Base-by-base conservation (phyloP, 371 early-diverging fungal species). In the Syncephalastrum sp. region DNA sequence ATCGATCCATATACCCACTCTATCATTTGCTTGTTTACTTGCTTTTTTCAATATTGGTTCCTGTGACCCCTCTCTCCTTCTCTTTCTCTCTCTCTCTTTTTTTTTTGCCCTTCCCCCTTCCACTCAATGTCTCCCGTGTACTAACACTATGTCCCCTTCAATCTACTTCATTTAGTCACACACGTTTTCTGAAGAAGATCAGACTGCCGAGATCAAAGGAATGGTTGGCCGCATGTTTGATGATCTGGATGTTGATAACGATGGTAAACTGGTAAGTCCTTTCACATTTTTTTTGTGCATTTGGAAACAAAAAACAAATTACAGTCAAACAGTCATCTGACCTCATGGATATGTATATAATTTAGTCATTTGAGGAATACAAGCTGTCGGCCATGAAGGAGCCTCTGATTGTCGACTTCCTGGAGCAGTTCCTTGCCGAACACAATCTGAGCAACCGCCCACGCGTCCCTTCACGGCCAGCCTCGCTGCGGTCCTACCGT, bases 371-470 rank as follows among this genome's bases (percentile, higher is more conserved):
- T 59, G 82, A 81, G 24, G 93, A 92, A 69, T 91, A 87, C 67
- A 89, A 91, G 53, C 64, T 92, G 29, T 88, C 88, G 59, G 88
- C 89, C 10, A 84, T 92, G 79, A 92, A 92, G 59, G 93, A 92
- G 61, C 93, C 93, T 0, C 58, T 92, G 60, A 84, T 90, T 21
- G 82, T 88, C 45, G 90, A 92, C 64, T 91, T 92, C 61, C 58
- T 92, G 27, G 84, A 89, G 51, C 87, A 88, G 67, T 92, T 86
- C 54, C 69, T 87, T 3, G 79, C 70, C 4, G 79, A 81, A 44
- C 86, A 84, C 67, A 24, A 75, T 61, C 63, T 82, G 52, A 56
- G 67, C 53, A 48, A 48, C 52, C 60, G 77, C 56, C 71, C 75
- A 25, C 65, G 72, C 24, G 70, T 74, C 15, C 79, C 79, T 7